phyloP scores from a whole-genome alignment of 805 yeast genomes.

The Priceomyces carsonii region DNA sequence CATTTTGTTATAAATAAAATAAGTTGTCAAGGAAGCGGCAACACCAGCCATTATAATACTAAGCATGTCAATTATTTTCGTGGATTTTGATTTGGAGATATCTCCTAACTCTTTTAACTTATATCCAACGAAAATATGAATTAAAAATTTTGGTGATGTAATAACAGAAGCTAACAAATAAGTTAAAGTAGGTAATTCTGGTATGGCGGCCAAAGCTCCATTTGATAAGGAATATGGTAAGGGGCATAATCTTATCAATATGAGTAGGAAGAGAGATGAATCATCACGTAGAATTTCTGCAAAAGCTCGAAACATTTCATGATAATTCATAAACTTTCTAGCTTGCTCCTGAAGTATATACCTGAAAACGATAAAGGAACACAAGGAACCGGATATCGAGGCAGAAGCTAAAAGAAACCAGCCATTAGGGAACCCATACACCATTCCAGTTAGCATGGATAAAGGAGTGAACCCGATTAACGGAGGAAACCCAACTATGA shows the following conservation, averaged over 20 bases:
- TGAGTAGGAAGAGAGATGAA: slow-evolving; percentile 61
- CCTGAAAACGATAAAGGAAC: slow-evolving; percentile 71
- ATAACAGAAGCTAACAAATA: slow-evolving; percentile 71
- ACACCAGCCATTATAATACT: slow-evolving; percentile 58
- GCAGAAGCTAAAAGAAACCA: slow-evolving; percentile 76
- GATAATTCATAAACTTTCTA: slow-evolving; percentile 54
- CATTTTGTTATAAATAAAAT: slow-evolving; percentile 62
- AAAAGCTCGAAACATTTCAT: slow-evolving; percentile 71
- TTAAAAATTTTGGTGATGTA: slow-evolving; percentile 80
- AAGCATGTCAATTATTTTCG: slow-evolving; percentile 60
- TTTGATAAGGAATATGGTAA: slow-evolving; percentile 90
- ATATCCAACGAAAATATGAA: slow-evolving; percentile 76
- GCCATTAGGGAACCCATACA: slow-evolving; percentile 78
- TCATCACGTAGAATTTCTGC: slow-evolving; percentile 71
- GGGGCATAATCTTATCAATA: slow-evolving; percentile 82
- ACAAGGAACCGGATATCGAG: slow-evolving; percentile 70
- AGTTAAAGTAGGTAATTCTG: slow-evolving; percentile 61
- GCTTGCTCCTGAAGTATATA: slow-evolving; percentile 60
- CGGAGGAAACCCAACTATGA: slow-evolving; percentile 86
- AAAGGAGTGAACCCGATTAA: slow-evolving; percentile 77
- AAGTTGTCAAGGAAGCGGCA: slow-evolving; percentile 62
- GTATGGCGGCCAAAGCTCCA: slow-evolving; percentile 89
- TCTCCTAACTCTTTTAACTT: slow-evolving; percentile 71
- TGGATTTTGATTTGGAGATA: slow-evolving; percentile 44
- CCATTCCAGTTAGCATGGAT: slow-evolving; percentile 70